A percentile compares a stretch with the other conserved stretches of the same genome.
phyloP scores from a whole-genome alignment of 2,329 filamentous ascomycete genomes.

The Pseudocercospora eumusae region DNA sequence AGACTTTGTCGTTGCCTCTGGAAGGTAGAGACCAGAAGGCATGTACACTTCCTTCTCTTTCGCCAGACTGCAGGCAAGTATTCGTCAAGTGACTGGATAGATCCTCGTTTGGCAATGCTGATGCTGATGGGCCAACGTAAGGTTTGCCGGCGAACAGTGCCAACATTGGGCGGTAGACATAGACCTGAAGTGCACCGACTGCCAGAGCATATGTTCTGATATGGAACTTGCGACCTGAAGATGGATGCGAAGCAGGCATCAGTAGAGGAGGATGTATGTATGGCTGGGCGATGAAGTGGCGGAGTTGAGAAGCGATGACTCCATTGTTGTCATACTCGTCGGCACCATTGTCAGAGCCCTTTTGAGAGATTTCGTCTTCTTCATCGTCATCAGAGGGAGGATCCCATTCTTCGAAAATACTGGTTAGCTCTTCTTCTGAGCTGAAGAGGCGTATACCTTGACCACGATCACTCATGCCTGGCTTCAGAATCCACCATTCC shows the following conservation, averaged over 20 bases:
- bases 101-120: slow-evolving; percentile 47
- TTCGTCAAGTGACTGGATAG: slow-evolving; percentile 86
- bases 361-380: slow-evolving; percentile 45
- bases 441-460: slow-evolving; percentile 91
- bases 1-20: slow-evolving; percentile 32
- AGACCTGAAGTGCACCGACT: slow-evolving; percentile 73
- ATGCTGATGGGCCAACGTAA: slow-evolving; percentile 65
- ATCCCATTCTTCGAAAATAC: slow-evolving; percentile 92
- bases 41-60: slow-evolving; percentile 66
- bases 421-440: slow-evolving; percentile 77
- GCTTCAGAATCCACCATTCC: slow-evolving; percentile 98
- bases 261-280: slow-evolving; percentile 90
- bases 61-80: slow-evolving; percentile 75
- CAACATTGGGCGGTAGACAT: slow-evolving; percentile 88
- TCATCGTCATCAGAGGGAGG: slow-evolving; percentile 62
- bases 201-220: slow-evolving; percentile 89
- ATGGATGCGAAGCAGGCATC: slow-evolving; percentile 51
- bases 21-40: slow-evolving; percentile 70
- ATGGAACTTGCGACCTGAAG: slow-evolving; percentile 80
- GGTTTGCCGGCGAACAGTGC: slow-evolving; percentile 80
- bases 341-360: slow-evolving; percentile 22
- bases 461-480: slow-evolving; percentile 93
- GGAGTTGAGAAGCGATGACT: slow-evolving; percentile 84
- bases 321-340: slow-evolving; percentile 44
- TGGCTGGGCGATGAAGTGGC: slow-evolving; percentile 93